Evolutionary conservation across 2,329 filamentous ascomycete species (phyloP).

Genomic region (Botrytis pseudocinerea): DNA sequence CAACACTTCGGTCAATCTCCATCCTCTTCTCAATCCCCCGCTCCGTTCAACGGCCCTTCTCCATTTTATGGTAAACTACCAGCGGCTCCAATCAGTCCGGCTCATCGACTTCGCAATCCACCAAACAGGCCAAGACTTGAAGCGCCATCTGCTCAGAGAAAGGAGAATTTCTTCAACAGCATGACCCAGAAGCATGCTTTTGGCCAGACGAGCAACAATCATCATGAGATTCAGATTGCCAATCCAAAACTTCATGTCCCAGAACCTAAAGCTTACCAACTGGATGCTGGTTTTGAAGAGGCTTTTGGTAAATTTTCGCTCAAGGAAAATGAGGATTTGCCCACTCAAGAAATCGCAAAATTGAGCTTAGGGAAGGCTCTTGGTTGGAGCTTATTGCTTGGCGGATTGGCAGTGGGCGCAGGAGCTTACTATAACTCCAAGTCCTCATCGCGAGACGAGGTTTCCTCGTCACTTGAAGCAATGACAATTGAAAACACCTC

Average conservation of each 20-base stretch:
- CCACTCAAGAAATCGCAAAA: background rate
- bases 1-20: slow-evolving; percentile 30
- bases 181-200: slow-evolving; percentile 25
- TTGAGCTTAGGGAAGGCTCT: slow-evolving; percentile 1
- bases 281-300: slow-evolving; percentile 4
- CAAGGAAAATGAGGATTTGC: background rate
- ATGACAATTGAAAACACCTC: slow-evolving; percentile 15
- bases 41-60: slow-evolving; percentile 24
- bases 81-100: slow-evolving; percentile 65
- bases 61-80: slow-evolving; percentile 73
- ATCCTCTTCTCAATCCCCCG: background rate
- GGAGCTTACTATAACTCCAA: slow-evolving; percentile 1
- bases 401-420: slow-evolving; percentile 8
- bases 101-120: slow-evolving; percentile 62
- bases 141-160: slow-evolving; percentile 47
- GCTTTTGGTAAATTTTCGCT: slow-evolving; percentile 9
- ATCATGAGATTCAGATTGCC: slow-evolving; percentile 50
- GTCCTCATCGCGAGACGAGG: background rate
- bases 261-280: slow-evolving; percentile 3
- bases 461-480: slow-evolving; percentile 12
- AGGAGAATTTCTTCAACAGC: slow-evolving; percentile 53
- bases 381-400: slow-evolving; percentile 4
- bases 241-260: slow-evolving; percentile 40
- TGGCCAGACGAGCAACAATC: background rate
- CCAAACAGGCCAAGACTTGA: slow-evolving; percentile 56